A percentile compares a stretch with the other conserved stretches of the same genome.
phyloP scores from a whole-genome alignment of 2,329 filamentous ascomycete species.

The Dactylellina haptotyla region DNA sequence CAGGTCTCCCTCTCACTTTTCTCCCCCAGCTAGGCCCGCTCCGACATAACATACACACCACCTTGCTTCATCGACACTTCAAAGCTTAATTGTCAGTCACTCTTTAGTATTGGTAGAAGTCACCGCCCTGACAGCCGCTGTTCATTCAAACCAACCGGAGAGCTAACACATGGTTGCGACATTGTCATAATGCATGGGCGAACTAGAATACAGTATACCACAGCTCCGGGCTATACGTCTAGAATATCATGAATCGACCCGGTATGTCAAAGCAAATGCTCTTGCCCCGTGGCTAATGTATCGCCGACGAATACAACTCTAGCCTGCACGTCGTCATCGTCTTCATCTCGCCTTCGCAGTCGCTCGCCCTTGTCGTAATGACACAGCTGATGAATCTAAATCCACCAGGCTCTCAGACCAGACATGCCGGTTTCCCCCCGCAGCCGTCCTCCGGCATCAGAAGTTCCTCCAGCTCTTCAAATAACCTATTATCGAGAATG shows the following conservation, averaged over 20 bases:
- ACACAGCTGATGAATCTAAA: constrained; percentile 21
- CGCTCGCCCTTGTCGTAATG: background rate
- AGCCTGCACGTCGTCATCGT: too few relatives aligned
- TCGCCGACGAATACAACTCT: too few relatives aligned
- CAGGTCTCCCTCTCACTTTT: background rate
- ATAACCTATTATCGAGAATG: constrained; percentile 47
- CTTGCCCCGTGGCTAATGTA: background rate
- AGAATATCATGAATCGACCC: constrained; percentile 47
- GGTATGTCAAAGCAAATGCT: constrained; percentile 20
- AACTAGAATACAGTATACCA: background rate
- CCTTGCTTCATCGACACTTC: too few relatives aligned
- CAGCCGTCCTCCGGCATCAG: constrained; percentile 48
- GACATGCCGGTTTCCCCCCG: constrained; percentile 50
- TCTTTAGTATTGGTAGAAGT: too few relatives aligned
- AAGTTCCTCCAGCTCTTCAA: constrained; percentile 40
- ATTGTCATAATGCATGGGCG: background rate
- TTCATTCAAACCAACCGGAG: background rate
- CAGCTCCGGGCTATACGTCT: background rate
- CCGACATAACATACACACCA: too few relatives aligned
- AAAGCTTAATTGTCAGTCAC: too few relatives aligned
- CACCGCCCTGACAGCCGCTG: too few relatives aligned
- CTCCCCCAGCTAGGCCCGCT: background rate
- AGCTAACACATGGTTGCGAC: background rate
- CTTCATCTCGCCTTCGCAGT: too few relatives aligned
- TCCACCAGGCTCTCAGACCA: constrained; percentile 48